These are phyloP conservation scores for Sclerotinia nivalis DNA, from an alignment of 2,329 filamentous ascomycete species.

Conservation along the genomic window DNA sequence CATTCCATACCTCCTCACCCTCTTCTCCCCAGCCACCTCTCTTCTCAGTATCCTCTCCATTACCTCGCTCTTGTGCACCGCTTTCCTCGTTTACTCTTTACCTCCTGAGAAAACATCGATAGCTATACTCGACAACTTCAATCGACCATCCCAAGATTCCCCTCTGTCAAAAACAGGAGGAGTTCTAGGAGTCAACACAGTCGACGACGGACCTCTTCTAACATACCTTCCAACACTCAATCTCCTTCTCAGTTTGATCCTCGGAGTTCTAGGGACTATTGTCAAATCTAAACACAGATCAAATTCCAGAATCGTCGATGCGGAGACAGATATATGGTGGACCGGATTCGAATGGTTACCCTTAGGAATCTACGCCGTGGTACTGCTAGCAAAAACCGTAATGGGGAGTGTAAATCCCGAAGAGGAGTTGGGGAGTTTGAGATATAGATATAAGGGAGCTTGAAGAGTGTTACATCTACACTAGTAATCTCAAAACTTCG, in stretches of 20 bases:
- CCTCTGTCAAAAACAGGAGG: background rate
- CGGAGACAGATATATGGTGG: constrained; percentile 37
- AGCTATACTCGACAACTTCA: constrained; percentile 46
- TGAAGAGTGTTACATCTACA: constrained; percentile 39
- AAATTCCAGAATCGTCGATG: constrained; percentile 27
- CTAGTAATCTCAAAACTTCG: background rate
- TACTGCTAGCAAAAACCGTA: constrained; percentile 62
- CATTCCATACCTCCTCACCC: constrained; percentile 55
- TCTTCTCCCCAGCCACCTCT: constrained; percentile 44
- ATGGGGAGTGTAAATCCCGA: constrained; percentile 69
- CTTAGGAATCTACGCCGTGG: constrained; percentile 59
- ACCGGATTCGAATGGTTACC: constrained; percentile 54
- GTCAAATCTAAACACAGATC: constrained; percentile 18
- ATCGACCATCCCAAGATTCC: background rate
- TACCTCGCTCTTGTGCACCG: constrained; percentile 62
- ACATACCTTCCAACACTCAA: constrained; percentile 63
- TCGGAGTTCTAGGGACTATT: constrained; percentile 48
- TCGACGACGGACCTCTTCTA: constrained; percentile 51
- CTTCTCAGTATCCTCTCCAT: constrained; percentile 56
- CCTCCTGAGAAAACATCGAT: constrained; percentile 59
- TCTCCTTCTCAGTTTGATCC: constrained; percentile 53
- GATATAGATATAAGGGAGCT: constrained; percentile 68
- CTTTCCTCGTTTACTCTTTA: constrained; percentile 59
- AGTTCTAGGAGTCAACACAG: background rate
- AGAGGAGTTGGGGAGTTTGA: constrained; percentile 59